phyloP scores from a whole-genome alignment of 371 early-diverging fungal genomes.

The Chytridium lagenaria region DNA sequence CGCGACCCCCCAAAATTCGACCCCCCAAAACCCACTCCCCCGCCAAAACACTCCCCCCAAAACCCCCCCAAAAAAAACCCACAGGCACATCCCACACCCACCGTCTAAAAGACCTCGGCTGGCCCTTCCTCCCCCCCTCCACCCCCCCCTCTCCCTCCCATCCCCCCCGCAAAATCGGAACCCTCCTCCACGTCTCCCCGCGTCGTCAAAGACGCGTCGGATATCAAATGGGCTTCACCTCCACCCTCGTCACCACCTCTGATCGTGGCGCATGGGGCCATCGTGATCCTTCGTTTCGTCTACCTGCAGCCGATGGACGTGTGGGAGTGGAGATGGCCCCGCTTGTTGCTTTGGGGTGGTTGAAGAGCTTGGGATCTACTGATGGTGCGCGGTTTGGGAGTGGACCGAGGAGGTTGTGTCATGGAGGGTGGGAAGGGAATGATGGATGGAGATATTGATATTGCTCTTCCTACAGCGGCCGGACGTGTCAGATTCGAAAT shows the following conservation, averaged over 20 bases:
- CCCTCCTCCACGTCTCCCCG: background rate
- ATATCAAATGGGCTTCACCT: conserved; percentile 6
- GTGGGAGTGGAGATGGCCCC: conserved; percentile 35
- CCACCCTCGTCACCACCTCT: background rate
- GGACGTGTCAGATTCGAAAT: too few relatives aligned
- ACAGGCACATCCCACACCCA: conserved; percentile 2
- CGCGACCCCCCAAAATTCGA: background rate
- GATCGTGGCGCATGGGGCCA: conserved; percentile 1
- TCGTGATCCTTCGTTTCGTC: conserved; percentile 32
- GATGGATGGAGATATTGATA: conserved; percentile 21
- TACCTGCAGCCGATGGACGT: conserved; percentile 25
- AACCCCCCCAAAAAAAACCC: background rate
- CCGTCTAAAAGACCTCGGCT: conserved; percentile 8
- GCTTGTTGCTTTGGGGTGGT: conserved; percentile 38
- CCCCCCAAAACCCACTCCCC: background rate
- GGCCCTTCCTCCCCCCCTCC: conserved; percentile 5
- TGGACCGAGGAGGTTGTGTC: conserved; percentile 24
- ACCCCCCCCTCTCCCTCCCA: background rate
- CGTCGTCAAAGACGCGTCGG: background rate
- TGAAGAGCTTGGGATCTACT: conserved; percentile 19
- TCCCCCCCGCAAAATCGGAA: background rate
- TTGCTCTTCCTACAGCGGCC: too few relatives aligned
- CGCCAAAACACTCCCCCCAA: background rate
- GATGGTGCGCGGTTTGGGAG: conserved; percentile 28
- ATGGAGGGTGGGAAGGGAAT: conserved; percentile 10